phyloP scores from a whole-genome alignment of 768 basidiomycete species.

The Termitomyces eurrhizus region DNA sequence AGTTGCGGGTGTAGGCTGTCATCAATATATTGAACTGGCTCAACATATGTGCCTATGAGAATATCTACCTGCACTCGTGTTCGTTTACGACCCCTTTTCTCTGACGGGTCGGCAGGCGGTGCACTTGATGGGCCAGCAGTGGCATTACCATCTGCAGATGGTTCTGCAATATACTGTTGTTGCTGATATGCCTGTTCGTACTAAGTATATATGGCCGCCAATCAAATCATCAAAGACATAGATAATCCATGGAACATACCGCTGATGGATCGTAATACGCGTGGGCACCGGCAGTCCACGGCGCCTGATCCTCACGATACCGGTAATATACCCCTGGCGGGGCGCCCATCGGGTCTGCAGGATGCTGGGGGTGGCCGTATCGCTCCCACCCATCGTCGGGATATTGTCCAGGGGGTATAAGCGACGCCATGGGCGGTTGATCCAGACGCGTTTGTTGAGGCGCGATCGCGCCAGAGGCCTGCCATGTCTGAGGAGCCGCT shows the following conservation, averaged over 20 bases:
- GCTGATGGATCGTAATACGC: constrained; percentile 55
- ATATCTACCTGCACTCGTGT: constrained; percentile 46
- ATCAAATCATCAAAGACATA: neutral
- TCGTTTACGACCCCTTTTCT: constrained; percentile 69
- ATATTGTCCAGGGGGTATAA: constrained; percentile 44
- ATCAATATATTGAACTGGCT: neutral
- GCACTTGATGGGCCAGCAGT: constrained; percentile 37
- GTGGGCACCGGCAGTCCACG: constrained; percentile 40
- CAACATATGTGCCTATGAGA: constrained; percentile 5
- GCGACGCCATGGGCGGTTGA: constrained; percentile 36
- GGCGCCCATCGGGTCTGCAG: constrained; percentile 44
- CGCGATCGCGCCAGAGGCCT: constrained; percentile 53
- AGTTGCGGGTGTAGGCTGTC: constrained; percentile 57
- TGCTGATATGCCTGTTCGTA: constrained; percentile 59
- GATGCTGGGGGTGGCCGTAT: constrained; percentile 41
- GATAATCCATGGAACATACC: constrained; percentile 30
- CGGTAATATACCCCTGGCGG: constrained; percentile 54
- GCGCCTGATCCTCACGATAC: constrained; percentile 56
- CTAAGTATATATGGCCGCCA: constrained; percentile 21
- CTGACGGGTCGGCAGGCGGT: constrained; percentile 25
- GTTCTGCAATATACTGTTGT: constrained; percentile 50
- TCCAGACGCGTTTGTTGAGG: constrained; percentile 63
- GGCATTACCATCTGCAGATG: constrained; percentile 30
- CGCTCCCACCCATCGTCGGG: constrained; percentile 59
- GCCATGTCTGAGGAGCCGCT: constrained; percentile 62